Evolutionary conservation across 805 yeast species (phyloP).

Genomic region (Teunomyces atbi): DNA sequence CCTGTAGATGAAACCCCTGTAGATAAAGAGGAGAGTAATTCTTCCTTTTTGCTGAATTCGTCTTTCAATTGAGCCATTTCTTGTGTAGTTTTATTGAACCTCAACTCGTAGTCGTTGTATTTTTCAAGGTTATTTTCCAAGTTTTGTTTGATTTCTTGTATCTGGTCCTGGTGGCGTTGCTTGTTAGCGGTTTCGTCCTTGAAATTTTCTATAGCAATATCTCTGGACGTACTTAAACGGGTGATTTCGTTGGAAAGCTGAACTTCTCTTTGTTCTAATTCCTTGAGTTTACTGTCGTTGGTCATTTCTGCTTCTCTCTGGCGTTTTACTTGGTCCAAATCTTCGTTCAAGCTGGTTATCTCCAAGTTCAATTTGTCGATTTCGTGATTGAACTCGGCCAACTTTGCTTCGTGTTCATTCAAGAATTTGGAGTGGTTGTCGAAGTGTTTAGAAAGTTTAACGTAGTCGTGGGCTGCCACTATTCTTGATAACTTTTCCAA

Average conservation of each 20-base stretch:
- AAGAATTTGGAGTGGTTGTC: constrained; percentile 44
- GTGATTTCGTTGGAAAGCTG: constrained; percentile 61
- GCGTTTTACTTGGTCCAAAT: constrained; percentile 51
- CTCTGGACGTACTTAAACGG: constrained; percentile 62
- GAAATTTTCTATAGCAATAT: constrained; percentile 55
- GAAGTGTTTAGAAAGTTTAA: constrained; percentile 38
- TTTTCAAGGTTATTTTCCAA: constrained; percentile 34
- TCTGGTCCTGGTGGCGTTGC: constrained; percentile 28
- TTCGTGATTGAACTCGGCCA: constrained; percentile 41
- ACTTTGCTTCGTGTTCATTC: constrained; percentile 37
- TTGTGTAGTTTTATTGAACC: constrained; percentile 44
- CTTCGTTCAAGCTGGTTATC: constrained; percentile 56
- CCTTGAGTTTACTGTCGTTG: constrained; percentile 59
- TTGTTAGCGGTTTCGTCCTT: constrained; percentile 50
- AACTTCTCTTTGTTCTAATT: constrained; percentile 57
- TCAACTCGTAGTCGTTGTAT: constrained; percentile 42
- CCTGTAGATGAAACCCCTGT: constrained; percentile 91
- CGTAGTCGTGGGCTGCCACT: constrained; percentile 75
- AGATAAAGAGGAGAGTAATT: constrained; percentile 72
- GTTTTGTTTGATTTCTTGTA: constrained; percentile 30
- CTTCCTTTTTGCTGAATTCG: constrained; percentile 62
- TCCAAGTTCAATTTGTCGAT: constrained; percentile 53
- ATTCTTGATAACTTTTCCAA: constrained; percentile 71
- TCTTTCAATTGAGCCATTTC: constrained; percentile 46
- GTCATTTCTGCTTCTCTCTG: constrained; percentile 57